Conservation (phyloP, 345 rosid species). For the Salix arbutifolia region DNA sequence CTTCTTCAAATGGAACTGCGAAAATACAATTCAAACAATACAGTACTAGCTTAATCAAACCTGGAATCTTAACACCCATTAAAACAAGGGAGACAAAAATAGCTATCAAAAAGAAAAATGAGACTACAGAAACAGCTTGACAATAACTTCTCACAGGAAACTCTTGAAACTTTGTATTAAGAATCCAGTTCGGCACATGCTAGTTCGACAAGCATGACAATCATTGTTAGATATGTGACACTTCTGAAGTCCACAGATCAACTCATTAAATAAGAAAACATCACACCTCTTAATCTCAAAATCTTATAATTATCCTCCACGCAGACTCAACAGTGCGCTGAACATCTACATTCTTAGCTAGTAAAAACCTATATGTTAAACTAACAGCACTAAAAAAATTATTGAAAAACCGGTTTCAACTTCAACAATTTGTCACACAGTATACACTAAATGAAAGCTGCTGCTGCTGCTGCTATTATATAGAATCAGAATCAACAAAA, state of each 20-base stretch:
- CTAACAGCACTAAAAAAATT: not conserved
- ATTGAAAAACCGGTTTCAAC: not conserved
- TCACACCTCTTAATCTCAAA: too few relatives aligned
- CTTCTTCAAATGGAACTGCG: conserved; percentile 96
- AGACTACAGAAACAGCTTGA: not conserved
- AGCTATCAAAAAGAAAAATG: not conserved
- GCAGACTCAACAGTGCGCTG: not conserved
- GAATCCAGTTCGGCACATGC: not conserved
- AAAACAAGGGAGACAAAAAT: not conserved
- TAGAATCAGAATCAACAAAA: too few relatives aligned
- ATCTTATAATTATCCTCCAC: not conserved
- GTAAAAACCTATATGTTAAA: not conserved
- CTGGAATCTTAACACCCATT: not conserved
- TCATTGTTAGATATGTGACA: not conserved
- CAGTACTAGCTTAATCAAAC: not conserved
- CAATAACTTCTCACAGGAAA: not conserved
- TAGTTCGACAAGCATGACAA: not conserved
- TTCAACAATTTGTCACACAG: not conserved
- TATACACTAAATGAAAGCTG: not conserved
- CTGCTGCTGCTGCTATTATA: too few relatives aligned
- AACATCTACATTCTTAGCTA: not conserved
- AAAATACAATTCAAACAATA: conserved; percentile 3
- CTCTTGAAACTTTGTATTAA: not conserved
- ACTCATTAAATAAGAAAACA: not conserved
- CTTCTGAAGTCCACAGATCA: not conserved